Evolutionary conservation across 768 basidiomycete genomes (phyloP).

Genomic region (Suillus occidentalis): DNA sequence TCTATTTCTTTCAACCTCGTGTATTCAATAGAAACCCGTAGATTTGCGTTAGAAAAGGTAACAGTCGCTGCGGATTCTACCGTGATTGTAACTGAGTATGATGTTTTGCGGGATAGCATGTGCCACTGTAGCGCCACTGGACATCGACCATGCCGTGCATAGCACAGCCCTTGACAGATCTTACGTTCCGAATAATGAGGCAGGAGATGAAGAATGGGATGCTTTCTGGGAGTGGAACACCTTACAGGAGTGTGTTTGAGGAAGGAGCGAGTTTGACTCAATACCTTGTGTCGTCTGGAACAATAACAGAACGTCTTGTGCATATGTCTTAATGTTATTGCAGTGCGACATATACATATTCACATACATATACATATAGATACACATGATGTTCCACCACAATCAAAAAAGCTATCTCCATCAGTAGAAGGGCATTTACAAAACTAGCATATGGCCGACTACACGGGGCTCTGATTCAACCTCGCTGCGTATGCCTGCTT

Average conservation of each 20-base stretch:
- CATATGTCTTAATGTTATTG: background rate
- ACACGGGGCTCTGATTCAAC: slow-evolving; percentile 23
- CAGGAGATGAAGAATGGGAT: no score
- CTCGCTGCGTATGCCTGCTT: slow-evolving; percentile 2
- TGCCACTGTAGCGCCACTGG: no score
- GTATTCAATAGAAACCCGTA: background rate
- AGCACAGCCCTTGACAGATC: no score
- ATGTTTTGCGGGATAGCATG: background rate
- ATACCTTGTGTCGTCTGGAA: background rate
- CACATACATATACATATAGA: background rate
- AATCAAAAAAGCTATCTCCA: slow-evolving; percentile 15
- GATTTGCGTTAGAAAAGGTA: background rate
- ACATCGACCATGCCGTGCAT: no score
- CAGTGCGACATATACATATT: background rate
- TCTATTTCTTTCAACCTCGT: background rate
- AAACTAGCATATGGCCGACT: background rate
- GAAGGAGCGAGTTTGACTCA: background rate
- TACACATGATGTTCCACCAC: background rate
- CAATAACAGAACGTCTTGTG: background rate
- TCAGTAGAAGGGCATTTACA: background rate
- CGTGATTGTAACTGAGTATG: background rate
- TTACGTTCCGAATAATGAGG: no score
- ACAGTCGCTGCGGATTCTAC: background rate
- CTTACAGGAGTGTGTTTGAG: slow-evolving; percentile 31
- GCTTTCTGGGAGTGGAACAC: no score